Evolutionary conservation across 495 filamentous ascomycete genomes (phyloP), one percentile per base, ranked within the genome.

Genomic region (Oleoguttula mirabilis): DNA sequence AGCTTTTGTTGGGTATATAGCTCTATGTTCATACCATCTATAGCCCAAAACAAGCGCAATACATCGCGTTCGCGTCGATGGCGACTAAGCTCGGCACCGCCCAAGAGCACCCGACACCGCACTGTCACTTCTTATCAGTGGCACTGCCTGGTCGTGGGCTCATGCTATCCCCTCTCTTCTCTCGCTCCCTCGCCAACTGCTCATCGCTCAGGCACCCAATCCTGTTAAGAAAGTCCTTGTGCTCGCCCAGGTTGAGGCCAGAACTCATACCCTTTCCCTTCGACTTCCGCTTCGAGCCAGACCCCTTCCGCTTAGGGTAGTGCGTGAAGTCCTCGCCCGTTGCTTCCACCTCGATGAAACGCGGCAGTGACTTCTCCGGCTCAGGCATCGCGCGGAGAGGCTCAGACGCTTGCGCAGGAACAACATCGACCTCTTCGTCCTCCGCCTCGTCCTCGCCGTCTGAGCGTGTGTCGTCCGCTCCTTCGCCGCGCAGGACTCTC

Each of bases 391-490:
- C 2, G 21, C 11, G 3, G 21, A 14, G 23, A 4, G 15, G 30
- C 16, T 10, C 12, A 21, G 36, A 30, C n/a, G 16, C 14, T 15
- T 46, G 31, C 17, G 32, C 38, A 27, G 47, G 19, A 3, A 23
- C 2, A 19, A 64, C 51, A 16, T 70, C 66, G 10, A 71, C 70
- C 24, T 75, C 65, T 2, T 70, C 68, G 14, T 76, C 72, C 19
- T 74, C 70, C 16, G 69, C 77, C 31, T 75, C 79, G 19, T 64
- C 82, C 55, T 95, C 88, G 47, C 86, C 86, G 48, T 94, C 88
- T 57, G 84, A 92, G 36, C 88, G 77, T 21, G 72, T 70, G 54
- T 96, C 88, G 40, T 93, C 88, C 19, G 88, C 87, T 21, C 73
- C 69, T n/a, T 73, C 71, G 20, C 84, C 86, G 34, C 66, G 72